Evolutionary conservation across 148 eudicot species (phyloP), one percentile per base, ranked within the genome.

Genomic region (Pouteria glomerata): DNA sequence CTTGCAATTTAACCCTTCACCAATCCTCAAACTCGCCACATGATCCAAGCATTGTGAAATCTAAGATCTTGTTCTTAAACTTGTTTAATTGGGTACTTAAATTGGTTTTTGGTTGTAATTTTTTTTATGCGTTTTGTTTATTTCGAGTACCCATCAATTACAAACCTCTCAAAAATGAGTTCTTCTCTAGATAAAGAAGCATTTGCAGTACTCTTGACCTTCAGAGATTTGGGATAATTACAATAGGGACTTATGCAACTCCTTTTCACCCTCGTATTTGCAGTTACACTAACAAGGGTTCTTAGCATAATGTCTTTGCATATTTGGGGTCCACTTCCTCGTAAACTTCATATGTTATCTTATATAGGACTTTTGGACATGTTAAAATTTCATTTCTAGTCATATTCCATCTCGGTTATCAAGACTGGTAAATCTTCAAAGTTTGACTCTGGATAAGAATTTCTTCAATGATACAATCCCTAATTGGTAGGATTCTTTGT

Each of bases 281-380:
- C 93, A 29, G 65, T 88, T 24, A 72, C 76, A 57, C 77, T 72
- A 79, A 72, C 60, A 56, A 84, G 71, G 74, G 85, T 85, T 33
- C 80, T 88, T 45, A 78, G 76, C 64, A 79, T 88, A 71, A 88
- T 88, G 45, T 84, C 90, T 61, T 45, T 86, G 66, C 90, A 88
- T n/a, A 88, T 88, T 58, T 88, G 93, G 90, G 93, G 93, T 6
- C 68, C 82, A 26, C 73, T 88, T 55, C 87, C 93, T 6, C 85
- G 77, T 70, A 86, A 88, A 63, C 81, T 88, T 60, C 88, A 88
- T 74, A 34, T 88, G 71, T 48, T 88, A 30, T 62, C 71, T 50
- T 79, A 81, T 18, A 84, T 88, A 64, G 79, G 86, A 55, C 69
- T 85, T 63, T 60, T 88, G 66, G 93, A 88, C 65, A 34, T 88